Conservation (phyloP, 805 yeast species). For the Nakazawaea siamensis region DNA sequence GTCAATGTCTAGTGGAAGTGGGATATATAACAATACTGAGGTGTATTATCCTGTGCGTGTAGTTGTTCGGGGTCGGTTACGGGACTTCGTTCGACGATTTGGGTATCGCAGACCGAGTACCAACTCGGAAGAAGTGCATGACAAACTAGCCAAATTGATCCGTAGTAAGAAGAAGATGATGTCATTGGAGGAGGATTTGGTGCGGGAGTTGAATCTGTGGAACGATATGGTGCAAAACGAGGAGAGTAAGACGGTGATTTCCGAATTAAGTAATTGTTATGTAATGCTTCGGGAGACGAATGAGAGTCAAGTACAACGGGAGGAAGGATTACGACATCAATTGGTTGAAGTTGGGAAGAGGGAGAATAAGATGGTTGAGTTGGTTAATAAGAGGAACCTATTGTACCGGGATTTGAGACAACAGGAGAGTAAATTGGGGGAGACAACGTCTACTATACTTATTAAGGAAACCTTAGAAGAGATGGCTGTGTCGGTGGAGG, state of each 20-base stretch:
- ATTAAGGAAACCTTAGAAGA: slow-evolving; percentile 46
- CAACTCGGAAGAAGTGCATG: slow-evolving; percentile 22
- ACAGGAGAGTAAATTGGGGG: slow-evolving; percentile 37
- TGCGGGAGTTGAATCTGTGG: slow-evolving; percentile 36
- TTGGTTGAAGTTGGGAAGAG: slow-evolving; percentile 39
- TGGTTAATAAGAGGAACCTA: slow-evolving; percentile 27
- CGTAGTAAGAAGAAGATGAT: slow-evolving; percentile 30
- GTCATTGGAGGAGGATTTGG: slow-evolving; percentile 27
- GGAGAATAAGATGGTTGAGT: too few species aligned
- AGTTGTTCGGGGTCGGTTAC: too few species aligned
- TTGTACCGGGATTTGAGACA: slow-evolving; percentile 30
- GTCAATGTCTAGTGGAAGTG: too few species aligned
- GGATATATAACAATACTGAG: too few species aligned
- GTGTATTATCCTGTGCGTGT: too few species aligned
- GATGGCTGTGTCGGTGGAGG: slow-evolving; percentile 38
- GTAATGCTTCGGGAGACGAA: slow-evolving; percentile 27
- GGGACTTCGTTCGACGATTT: too few species aligned
- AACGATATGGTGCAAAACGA: slow-evolving; percentile 27
- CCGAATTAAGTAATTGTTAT: slow-evolving; percentile 30
- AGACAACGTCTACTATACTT: slow-evolving; percentile 32
- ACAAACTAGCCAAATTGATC: slow-evolving; percentile 27
- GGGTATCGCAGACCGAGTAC: too few species aligned
- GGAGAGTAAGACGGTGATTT: slow-evolving; percentile 29
- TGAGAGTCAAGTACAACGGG: slow-evolving; percentile 30
- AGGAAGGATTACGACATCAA: slow-evolving; percentile 34